Conservation (phyloP, 192 early-diverging fungal species). For the Gaertneriomyces semiglobifer region DNA sequence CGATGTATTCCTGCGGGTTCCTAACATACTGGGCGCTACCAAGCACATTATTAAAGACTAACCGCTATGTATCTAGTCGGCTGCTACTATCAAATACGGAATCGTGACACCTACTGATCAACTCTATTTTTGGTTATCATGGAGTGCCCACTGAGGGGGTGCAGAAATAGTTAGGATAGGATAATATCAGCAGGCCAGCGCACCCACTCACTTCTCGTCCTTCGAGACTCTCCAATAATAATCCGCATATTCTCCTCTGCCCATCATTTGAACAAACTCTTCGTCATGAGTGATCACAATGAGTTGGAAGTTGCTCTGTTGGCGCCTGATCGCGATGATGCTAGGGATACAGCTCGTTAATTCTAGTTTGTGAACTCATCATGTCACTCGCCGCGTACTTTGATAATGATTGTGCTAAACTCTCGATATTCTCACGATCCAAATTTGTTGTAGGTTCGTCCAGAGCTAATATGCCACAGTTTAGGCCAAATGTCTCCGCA, state of each 20-base stretch:
- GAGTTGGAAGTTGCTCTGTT: constrained; percentile 92
- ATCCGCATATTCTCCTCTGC: constrained; percentile 74
- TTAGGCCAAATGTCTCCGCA: constrained; percentile 89
- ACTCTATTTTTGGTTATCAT: constrained; percentile 1
- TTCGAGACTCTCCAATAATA: constrained; percentile 88
- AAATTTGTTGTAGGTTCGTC: constrained; percentile 99
- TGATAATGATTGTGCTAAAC: constrained; percentile 75
- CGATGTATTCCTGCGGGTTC: constrained; percentile 85
- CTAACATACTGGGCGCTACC: constrained; percentile 65
- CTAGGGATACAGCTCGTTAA: constrained; percentile 28
- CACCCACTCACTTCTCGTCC: constrained; percentile 50
- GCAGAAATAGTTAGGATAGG: not conserved
- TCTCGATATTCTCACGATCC: constrained; percentile 81
- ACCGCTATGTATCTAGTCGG: not conserved
- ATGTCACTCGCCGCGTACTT: constrained; percentile 43
- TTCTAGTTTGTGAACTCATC: not conserved
- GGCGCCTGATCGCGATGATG: constrained; percentile 75
- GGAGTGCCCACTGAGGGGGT: not conserved
- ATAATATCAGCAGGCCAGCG: not conserved
- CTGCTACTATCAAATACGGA: too few species aligned
- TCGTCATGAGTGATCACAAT: constrained; percentile 98
- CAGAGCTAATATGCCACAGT: constrained; percentile 89
- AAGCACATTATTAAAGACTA: constrained; percentile 24
- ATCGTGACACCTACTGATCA: too few species aligned
- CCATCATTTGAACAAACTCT: constrained; percentile 83